A percentile compares a stretch with the other conserved stretches of the same genome.
phyloP scores from a whole-genome alignment of 768 basidiomycete genomes.

The Leccinum disarticulatum region DNA sequence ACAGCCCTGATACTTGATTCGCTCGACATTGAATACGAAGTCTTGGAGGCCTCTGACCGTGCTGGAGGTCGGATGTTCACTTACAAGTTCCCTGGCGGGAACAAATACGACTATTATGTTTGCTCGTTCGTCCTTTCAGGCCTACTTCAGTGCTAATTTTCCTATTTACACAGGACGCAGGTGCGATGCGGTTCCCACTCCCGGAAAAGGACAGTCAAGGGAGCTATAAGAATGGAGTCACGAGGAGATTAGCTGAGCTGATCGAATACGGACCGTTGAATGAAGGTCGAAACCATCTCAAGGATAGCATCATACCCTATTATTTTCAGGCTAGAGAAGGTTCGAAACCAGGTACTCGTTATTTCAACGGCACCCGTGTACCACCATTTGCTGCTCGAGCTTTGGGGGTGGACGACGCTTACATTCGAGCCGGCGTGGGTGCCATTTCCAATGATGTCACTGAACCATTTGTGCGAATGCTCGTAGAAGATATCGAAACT shows the following conservation, averaged over 20 bases:
- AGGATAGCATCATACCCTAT: constrained; percentile 25
- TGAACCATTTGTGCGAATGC: constrained; percentile 16
- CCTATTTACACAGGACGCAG: constrained; percentile 30
- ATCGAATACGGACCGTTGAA: constrained; percentile 30
- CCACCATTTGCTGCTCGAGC: constrained; percentile 7
- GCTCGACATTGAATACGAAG: constrained; percentile 42
- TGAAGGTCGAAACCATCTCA: constrained; percentile 12
- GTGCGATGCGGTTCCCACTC: constrained; percentile 40
- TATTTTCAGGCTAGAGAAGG: constrained; percentile 13
- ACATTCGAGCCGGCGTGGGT: constrained; percentile 20
- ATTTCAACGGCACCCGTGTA: constrained; percentile 8
- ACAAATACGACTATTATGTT: constrained; percentile 38
- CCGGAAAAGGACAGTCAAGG: constrained; percentile 17
- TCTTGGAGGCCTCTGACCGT: constrained; percentile 43
- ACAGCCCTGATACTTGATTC: neutral
- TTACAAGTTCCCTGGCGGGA: constrained; percentile 35
- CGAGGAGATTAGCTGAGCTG: constrained; percentile 34
- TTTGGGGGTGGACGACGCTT: constrained; percentile 11
- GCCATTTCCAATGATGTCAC: constrained; percentile 15
- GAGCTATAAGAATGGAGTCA: constrained; percentile 23
- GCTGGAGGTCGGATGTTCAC: constrained; percentile 47
- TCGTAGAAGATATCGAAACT: constrained; percentile 22
- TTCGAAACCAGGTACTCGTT: constrained; percentile 5
- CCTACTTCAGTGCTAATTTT: neutral
- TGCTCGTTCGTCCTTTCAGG: neutral